Conservation (phyloP, 73 alveolate species). For the Paramecium sonneborni region DNA sequence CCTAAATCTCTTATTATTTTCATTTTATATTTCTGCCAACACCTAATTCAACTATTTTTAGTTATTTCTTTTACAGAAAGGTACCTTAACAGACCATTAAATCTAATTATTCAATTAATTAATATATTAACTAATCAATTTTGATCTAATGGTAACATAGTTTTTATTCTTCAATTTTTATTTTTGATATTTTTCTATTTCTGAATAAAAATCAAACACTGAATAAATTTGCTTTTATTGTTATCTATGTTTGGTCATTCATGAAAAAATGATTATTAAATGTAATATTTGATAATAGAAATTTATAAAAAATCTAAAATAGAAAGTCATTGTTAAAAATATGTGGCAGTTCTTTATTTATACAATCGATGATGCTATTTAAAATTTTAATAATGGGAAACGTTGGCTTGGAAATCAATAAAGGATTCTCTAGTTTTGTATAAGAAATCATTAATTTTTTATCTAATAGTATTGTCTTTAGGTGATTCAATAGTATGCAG, state of each 20-base stretch:
- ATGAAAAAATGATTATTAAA: neutral
- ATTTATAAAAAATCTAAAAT: neutral
- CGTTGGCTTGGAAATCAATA: neutral
- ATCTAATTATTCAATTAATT: too few species aligned
- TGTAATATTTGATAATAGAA: neutral
- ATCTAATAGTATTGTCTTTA: neutral
- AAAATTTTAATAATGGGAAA: neutral
- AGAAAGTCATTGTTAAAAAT: neutral
- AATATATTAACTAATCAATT: too few species aligned
- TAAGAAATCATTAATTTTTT: neutral
- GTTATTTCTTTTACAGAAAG: too few species aligned
- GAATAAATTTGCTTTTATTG: too few species aligned
- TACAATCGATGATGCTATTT: neutral
- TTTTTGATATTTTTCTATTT: too few species aligned
- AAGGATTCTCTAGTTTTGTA: neutral
- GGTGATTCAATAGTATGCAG: neutral
- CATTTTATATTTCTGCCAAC: too few species aligned
- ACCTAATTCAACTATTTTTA: too few species aligned
- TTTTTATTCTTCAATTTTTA: too few species aligned
- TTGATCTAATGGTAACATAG: too few species aligned
- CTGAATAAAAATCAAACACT: too few species aligned
- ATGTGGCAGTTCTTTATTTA: slow-evolving; percentile 29
- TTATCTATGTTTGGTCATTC: neutral
- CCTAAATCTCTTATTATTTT: too few species aligned
- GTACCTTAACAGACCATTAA: too few species aligned